Percentiles rank a stretch among this genome's conserved stretches.
These are phyloP conservation scores for Phytopythium cucurbitacearum DNA, from an alignment of 352 stramenopile species.

Conservation along the genomic window DNA sequence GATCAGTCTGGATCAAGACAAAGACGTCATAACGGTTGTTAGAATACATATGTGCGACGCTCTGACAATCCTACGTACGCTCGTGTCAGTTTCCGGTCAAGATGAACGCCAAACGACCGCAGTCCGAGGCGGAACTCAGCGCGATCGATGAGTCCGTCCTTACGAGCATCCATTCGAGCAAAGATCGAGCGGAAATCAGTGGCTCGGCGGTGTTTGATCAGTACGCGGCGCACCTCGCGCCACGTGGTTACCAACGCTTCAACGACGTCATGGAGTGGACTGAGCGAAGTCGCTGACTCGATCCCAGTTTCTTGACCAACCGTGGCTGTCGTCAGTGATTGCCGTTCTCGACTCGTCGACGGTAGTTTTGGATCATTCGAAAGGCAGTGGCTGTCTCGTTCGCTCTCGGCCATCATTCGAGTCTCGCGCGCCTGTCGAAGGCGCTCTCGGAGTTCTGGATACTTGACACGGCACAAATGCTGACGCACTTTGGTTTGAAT, in stretches of 20 bases:
- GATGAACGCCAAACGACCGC: slow-evolving; percentile 39
- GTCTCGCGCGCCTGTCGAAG: slow-evolving; percentile 12
- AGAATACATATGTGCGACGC: too few relatives aligned
- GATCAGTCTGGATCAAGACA: slow-evolving; percentile 31
- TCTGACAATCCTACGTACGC: slow-evolving; percentile 30
- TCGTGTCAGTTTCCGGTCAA: slow-evolving; percentile 61
- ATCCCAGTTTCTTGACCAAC: too few relatives aligned
- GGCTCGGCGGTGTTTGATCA: slow-evolving; percentile 10
- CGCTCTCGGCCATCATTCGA: slow-evolving; percentile 27
- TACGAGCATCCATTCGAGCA: slow-evolving; percentile 36
- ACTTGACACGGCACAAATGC: not conserved
- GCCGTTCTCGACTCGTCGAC: too few relatives aligned
- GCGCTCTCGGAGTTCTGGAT: slow-evolving; percentile 15
- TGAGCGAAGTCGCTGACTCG: too few relatives aligned
- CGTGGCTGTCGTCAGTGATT: too few relatives aligned
- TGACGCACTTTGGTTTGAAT: slow-evolving; percentile 19
- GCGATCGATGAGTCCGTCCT: slow-evolving; percentile 55
- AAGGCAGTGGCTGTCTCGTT: slow-evolving; percentile 16
- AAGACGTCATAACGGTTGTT: not conserved
- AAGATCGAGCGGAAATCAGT: slow-evolving; percentile 29
- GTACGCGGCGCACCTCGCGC: slow-evolving; percentile 33
- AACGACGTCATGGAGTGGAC: slow-evolving; percentile 13
- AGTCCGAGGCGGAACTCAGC: slow-evolving; percentile 52
- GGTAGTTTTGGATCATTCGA: too few relatives aligned
- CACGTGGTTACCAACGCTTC: slow-evolving; percentile 42